Base-by-base conservation (phyloP, 2,329 filamentous ascomycete species). In the Arthroderma sp. region DNA sequence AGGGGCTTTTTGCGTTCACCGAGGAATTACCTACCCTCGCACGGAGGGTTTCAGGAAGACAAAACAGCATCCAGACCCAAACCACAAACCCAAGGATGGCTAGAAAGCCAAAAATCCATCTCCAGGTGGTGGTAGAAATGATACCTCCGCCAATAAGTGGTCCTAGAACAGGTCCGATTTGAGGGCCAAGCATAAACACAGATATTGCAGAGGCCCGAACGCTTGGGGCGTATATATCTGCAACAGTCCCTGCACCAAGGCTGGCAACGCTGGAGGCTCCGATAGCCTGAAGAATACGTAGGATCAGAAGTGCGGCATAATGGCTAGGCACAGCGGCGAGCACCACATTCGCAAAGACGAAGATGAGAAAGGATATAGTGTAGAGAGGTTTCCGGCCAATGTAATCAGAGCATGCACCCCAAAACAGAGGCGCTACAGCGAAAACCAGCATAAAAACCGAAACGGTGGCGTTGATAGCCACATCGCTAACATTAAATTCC, bases 371-470 rank as follows among this genome's bases (percentile, higher is more conserved):
- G 10, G 40, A 42, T 10, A 36, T 36, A 15, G 36, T 34, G n/a
- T 42, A 42, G 4, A 42, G 40, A 8, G 40, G 40, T 10, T 33
- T 11, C 28, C 40, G 11, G 4, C 40, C 40, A 11, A 34, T 42
- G 31, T 33, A 42, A 15, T 42, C 40, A 9, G 40, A 31, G 29
- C 34, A 36, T 28, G 31, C 36, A 5, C 31, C 30, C 40, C 40
- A 42, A n/a, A 34, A 42, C 5, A 42, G 40, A 10, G 40, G 40
- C 29, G 34, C 6, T 4, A 33, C n/a, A 10, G 66, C 67, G 46
- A 69, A 70, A 0, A 67, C 59, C 6, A 62, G 56, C 64, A 66
- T 68, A 50, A 68, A 70, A 3, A 69, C 60, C 0, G 63, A 62
- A n/a, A 70, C 65, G 0, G 68, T 68, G 3, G 59, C 65, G 50